Conservation (phyloP, 2,329 filamentous ascomycete species). For the Zopfia rhizophila region DNA sequence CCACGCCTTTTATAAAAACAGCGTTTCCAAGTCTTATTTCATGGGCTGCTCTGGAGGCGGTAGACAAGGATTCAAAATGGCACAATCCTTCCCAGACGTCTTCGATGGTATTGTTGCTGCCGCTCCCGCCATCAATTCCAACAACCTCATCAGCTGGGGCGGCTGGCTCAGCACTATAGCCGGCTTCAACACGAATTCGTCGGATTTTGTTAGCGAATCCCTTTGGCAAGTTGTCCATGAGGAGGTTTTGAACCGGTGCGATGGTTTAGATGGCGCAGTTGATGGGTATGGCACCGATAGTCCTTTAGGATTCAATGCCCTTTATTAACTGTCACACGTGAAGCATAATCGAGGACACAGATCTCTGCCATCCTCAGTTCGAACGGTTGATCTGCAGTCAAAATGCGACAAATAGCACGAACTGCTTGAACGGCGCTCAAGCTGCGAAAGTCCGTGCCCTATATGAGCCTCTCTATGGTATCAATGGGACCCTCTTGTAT, state of each 20-base stretch:
- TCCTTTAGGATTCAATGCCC: not conserved
- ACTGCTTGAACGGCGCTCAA: constrained; percentile 54
- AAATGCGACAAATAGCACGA: constrained; percentile 40
- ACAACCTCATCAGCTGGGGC: constrained; percentile 7
- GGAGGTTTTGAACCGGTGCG: constrained; percentile 56
- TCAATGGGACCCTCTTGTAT: constrained; percentile 54
- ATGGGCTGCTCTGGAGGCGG: constrained; percentile 29
- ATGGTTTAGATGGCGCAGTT: constrained; percentile 55
- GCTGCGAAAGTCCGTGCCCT: constrained; percentile 51
- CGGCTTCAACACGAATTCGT: constrained; percentile 23
- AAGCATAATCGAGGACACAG: constrained; percentile 53
- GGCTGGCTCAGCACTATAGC: constrained; percentile 13
- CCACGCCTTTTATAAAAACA: constrained; percentile 44
- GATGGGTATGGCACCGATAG: constrained; percentile 52
- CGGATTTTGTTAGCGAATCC: constrained; percentile 44
- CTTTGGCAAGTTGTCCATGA: constrained; percentile 52
- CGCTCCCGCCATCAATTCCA: constrained; percentile 14
- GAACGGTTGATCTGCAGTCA: constrained; percentile 41
- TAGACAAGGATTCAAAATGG: constrained; percentile 21
- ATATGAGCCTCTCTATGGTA: constrained; percentile 52
- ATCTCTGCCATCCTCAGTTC: constrained; percentile 49
- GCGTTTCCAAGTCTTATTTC: constrained; percentile 44
- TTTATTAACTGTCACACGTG: not conserved
- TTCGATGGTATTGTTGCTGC: constrained; percentile 31
- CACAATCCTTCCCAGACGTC: constrained; percentile 25